Evolutionary conservation across 2,329 filamentous ascomycete species (phyloP), one percentile per base, ranked within the genome.

Genomic region (Diaporthe citri): DNA sequence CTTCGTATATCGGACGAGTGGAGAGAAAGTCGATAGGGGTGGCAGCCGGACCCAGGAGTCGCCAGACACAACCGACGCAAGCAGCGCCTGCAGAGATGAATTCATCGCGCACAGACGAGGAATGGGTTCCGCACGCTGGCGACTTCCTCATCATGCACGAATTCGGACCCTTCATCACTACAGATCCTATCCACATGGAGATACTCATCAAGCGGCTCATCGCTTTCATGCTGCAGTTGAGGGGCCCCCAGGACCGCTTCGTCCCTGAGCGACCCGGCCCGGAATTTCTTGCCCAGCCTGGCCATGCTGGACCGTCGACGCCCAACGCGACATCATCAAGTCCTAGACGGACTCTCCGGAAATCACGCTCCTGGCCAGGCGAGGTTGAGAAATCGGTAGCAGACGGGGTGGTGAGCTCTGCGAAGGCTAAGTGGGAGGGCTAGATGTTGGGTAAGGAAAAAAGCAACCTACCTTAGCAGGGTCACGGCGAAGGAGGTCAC

Each of bases 291-390:
- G 4, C 1, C 6, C 52, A 34, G 25, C 4, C 0, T 2, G 52
- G 1, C 28, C 13, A 17, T 2, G 4, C 0, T 56, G 12, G 3
- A 20, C 6, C 6, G 13, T 1, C 25, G 1, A 20, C 52, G 4
- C 52, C 28, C 1, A 13, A 2, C 6, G 5, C 9, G 28, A 0
- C 52, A 8, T 31, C 52, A 56, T 0, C 22, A 52, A 5, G 5
- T 1, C 52, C 25, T 1, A 17, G 5, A 8, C 6, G 5, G 5
- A 17, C 15, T 20, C 15, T 56, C 3, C 3, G 5, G 13, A 56
- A 56, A 25, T 5, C 52, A 17, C 28, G 28, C 1, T 56, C 52
- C 1, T 56, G 10, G 12, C 25, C 51, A 17, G 25, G 3, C 31
- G 25, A 4, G 4, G 15, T n/a, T 8, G 5, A 17, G n/a, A 3